Evolutionary conservation across 345 rosid genomes (phyloP).

Genomic region (Arabidopsis thaliana): DNA sequence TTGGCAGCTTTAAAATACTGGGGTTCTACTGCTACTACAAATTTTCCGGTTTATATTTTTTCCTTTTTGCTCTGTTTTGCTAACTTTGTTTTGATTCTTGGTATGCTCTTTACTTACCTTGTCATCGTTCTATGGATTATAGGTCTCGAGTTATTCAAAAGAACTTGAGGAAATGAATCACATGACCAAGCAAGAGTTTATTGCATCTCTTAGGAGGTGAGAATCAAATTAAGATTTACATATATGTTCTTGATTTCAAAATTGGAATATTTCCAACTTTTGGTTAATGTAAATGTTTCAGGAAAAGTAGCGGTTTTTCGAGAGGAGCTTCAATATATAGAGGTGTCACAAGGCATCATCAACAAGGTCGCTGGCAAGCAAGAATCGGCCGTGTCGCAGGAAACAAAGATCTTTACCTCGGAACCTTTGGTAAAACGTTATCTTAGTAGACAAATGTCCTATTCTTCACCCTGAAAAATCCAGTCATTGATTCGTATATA

Average conservation of each 20-base stretch:
- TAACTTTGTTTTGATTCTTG: background rate
- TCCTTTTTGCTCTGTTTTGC: background rate
- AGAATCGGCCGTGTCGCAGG: conserved; percentile 98
- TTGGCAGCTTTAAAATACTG: conserved; percentile 93
- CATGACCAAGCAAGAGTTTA: conserved; percentile 88
- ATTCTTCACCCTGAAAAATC: background rate
- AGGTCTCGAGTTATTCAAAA: conserved; percentile 66
- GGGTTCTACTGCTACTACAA: conserved; percentile 89
- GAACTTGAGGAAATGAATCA: conserved; percentile 89
- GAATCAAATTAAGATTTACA: background rate
- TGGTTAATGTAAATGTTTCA: conserved; percentile 25
- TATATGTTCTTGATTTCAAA: conserved; percentile 1
- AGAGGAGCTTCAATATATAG: conserved; percentile 95
- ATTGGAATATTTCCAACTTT: background rate
- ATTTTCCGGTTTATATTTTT: conserved; percentile 61
- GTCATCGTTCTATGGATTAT: background rate
- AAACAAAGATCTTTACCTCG: conserved; percentile 94
- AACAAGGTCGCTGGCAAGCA: conserved; percentile 99
- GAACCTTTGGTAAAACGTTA: conserved; percentile 72
- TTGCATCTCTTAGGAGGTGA: conserved; percentile 92
- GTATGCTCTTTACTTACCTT: background rate
- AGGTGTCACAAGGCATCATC: conserved; percentile 98
- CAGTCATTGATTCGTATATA: background rate
- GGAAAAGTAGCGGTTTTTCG: conserved; percentile 96
- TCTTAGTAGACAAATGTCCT: background rate